Conservation (phyloP, 352 stramenopile species). For the Phytophthora aleatoria region DNA sequence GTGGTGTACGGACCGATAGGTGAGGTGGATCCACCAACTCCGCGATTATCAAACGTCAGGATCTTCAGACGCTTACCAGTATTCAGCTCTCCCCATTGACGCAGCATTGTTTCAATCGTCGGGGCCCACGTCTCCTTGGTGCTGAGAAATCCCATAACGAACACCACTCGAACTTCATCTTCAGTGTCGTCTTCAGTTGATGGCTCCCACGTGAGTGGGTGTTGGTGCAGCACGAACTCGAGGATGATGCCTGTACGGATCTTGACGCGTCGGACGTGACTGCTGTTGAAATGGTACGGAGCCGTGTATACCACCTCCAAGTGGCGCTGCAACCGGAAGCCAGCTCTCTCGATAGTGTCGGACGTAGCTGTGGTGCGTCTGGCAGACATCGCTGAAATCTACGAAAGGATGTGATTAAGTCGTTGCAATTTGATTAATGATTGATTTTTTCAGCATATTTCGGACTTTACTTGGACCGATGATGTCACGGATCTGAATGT, state of each 20-base stretch:
- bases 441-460: background rate
- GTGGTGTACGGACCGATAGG: conserved; percentile 47
- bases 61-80: conserved; percentile 28
- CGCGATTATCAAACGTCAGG: conserved; percentile 54
- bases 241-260: conserved; percentile 43
- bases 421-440: conserved; percentile 17
- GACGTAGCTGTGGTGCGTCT: conserved; percentile 24
- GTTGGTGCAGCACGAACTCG: conserved; percentile 44
- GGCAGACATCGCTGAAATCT: conserved; percentile 8
- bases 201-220: conserved; percentile 20
- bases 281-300: conserved; percentile 37
- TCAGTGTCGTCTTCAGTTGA: conserved; percentile 2
- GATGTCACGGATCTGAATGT: conserved; percentile 27
- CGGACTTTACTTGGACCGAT: background rate
- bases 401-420: background rate
- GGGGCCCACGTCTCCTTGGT: conserved; percentile 50
- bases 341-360: conserved; percentile 8
- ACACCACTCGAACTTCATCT: conserved; percentile 33
- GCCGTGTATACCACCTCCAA: conserved; percentile 39
- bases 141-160: conserved; percentile 53
- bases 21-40: conserved; percentile 42
- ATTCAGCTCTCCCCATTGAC: conserved; percentile 27
- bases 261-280: conserved; percentile 30
- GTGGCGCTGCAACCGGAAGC: conserved; percentile 39
- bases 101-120: conserved; percentile 41